Evolutionary conservation across 495 filamentous ascomycete species (phyloP).

Genomic region (Aspergillus mulundensis): DNA sequence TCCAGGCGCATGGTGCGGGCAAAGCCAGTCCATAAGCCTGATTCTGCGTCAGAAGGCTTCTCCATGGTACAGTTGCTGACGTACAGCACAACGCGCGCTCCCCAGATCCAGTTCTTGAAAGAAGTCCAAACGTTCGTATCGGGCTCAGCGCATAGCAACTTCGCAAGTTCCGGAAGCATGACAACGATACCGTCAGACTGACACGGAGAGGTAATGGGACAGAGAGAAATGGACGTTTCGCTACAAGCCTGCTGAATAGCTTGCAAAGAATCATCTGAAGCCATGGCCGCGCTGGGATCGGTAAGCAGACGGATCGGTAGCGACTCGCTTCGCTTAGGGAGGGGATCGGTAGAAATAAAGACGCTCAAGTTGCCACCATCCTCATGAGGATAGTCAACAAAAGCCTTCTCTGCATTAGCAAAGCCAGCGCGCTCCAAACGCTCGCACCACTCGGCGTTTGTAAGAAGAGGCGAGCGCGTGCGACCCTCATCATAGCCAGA

Average conservation of each 20-base stretch:
- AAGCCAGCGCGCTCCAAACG: background rate
- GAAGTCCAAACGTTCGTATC: background rate
- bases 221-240: background rate
- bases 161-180: constrained; percentile 10
- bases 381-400: constrained; percentile 5
- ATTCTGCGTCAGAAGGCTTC: constrained; percentile 3
- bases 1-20: constrained; percentile 2
- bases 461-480: constrained; percentile 3
- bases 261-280: background rate
- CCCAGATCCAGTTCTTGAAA: constrained; percentile 7
- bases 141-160: background rate
- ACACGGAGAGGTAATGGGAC: background rate
- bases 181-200: background rate
- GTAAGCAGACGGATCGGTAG: constrained; percentile 6
- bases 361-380: constrained; percentile 11
- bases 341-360: background rate
- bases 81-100: constrained; percentile 1
- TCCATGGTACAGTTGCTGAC: constrained; percentile 10
- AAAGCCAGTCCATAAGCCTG: constrained; percentile 6
- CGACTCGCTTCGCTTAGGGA: background rate
- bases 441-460: constrained; percentile 1
- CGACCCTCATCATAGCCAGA: constrained; percentile 10
- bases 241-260: background rate
- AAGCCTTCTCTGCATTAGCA: background rate
- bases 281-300: background rate